phyloP scores from a whole-genome alignment of 2,329 filamentous ascomycete species.

The Penicillium sp. region DNA sequence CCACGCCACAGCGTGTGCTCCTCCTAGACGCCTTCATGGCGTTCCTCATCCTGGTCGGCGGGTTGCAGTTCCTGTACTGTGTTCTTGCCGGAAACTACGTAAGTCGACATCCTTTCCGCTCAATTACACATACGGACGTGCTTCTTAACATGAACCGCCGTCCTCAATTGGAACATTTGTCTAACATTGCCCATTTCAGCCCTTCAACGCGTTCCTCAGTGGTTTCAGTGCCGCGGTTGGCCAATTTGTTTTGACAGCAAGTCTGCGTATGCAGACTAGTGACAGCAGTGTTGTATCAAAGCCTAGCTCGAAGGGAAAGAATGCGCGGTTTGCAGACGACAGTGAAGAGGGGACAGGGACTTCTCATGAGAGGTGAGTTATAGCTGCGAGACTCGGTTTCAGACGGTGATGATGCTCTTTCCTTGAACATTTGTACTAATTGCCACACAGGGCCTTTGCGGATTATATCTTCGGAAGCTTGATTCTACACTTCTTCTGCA shows the following conservation, averaged over 20 bases:
- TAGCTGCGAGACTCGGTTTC: not conserved
- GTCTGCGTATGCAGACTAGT: conserved; percentile 88
- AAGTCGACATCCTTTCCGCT: conserved; percentile 45
- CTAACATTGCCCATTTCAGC: conserved; percentile 54
- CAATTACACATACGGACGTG: no score
- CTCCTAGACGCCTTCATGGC: conserved; percentile 88
- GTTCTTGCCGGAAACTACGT: conserved; percentile 92
- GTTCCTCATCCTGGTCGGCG: conserved; percentile 82
- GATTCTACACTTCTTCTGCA: conserved; percentile 96
- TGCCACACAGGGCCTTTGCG: conserved; percentile 75
- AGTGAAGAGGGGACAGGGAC: conserved; percentile 25
- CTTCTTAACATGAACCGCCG: not conserved
- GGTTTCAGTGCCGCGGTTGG: conserved; percentile 94
- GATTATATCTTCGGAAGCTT: conserved; percentile 94
- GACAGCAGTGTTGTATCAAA: conserved; percentile 54
- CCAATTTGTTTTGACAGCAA: conserved; percentile 94
- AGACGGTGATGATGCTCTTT: not conserved
- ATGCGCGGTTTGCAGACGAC: conserved; percentile 24
- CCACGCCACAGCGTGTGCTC: conserved; percentile 88
- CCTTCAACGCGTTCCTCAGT: conserved; percentile 97
- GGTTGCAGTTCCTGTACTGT: conserved; percentile 92
- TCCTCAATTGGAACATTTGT: not conserved
- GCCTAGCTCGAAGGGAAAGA: conserved; percentile 44
- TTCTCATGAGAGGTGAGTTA: conserved; percentile 45
- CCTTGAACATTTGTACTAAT: not conserved